A percentile compares a stretch with the other conserved stretches of the same genome.
Conservation (phyloP, 2,329 filamentous ascomycete genomes). For the Mycogone perniciosa region DNA sequence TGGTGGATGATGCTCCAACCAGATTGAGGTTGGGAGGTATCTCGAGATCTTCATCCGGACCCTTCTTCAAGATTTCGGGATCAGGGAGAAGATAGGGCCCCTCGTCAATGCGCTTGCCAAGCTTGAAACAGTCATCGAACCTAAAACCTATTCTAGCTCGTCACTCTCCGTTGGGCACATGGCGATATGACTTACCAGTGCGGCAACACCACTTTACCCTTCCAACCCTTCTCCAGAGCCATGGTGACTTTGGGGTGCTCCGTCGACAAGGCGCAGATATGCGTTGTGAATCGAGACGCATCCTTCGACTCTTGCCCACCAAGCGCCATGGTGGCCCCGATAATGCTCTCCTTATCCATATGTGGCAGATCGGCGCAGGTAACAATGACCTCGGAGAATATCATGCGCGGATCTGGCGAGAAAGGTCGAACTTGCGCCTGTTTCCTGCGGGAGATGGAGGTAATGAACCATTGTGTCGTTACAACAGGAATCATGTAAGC, state of each 20-base stretch:
- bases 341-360: conserved; percentile 85
- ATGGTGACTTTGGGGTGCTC: conserved; percentile 65
- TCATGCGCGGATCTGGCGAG: conserved; percentile 84
- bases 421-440: conserved; percentile 74
- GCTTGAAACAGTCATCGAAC: conserved; percentile 94
- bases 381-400: conserved; percentile 79
- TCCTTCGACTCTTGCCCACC: conserved; percentile 73
- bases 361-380: conserved; percentile 78
- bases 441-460: conserved; percentile 62
- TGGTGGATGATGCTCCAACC: conserved; percentile 56
- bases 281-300: conserved; percentile 70
- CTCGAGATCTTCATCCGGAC: conserved; percentile 49
- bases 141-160: conserved; percentile 35
- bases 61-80: conserved; percentile 67
- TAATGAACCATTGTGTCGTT: conserved; percentile 71
- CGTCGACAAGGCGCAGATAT: conserved; percentile 76
- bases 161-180: neutral
- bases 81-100: conserved; percentile 78
- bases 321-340: conserved; percentile 81
- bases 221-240: conserved; percentile 58
- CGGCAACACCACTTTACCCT: conserved; percentile 79
- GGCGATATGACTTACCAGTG: conserved; percentile 61
- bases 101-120: conserved; percentile 88
- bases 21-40: conserved; percentile 56
- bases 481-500: conserved; percentile 79